Evolutionary conservation across 176 grass and related monocot species (phyloP), one percentile per base, ranked within the genome.

Genomic region (Rhynchospora pubera): DNA sequence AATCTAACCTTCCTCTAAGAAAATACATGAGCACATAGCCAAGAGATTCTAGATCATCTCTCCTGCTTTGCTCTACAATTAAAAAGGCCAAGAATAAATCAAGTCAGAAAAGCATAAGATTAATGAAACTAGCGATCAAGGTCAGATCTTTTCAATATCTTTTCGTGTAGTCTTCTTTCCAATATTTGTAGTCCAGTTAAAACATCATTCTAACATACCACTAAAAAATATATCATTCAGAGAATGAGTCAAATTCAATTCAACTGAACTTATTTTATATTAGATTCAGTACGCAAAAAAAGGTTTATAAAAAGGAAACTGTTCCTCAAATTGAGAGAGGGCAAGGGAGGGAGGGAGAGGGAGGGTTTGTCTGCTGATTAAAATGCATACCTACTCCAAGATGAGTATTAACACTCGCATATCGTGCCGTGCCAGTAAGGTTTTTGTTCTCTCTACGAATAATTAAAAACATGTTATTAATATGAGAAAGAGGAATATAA

Each of bases 361-460:
- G 34, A 18, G 6, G 30, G 65, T 5, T 39, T 39, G 34, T 39
- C 34, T 44, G 67, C 79, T 73, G 3, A 42, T 71, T 69, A 87
- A 83, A 85, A 73, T 9, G 22, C 83, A 85, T 34, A 94, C 94
- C 91, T 89, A 97, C 91, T 94, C 94, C 94, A 78, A 97, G 91
- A 92, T 97, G 94, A 92, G 94, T 97, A 89, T 97, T 97, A 43
- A 97, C 90, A 83, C 94, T 97, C 74, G 94, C 94, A 94, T 97
- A 97, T 1, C 94, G 90, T 44, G 94, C 91, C 52, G 90, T 97
- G 81, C 94, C 94, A 28, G 91, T 97, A 46, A 97, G 81, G 60
- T 92, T 94, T 85, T 97, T 97, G 72, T 97, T 97, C 88, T 97
- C 94, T 82, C 94, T 97, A 83, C 59, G 77, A 13, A 78, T 45